Percentiles rank a stretch among this genome's conserved stretches.
phyloP scores from a whole-genome alignment of 2,329 filamentous ascomycete species.

The Trichoderma sp. region DNA sequence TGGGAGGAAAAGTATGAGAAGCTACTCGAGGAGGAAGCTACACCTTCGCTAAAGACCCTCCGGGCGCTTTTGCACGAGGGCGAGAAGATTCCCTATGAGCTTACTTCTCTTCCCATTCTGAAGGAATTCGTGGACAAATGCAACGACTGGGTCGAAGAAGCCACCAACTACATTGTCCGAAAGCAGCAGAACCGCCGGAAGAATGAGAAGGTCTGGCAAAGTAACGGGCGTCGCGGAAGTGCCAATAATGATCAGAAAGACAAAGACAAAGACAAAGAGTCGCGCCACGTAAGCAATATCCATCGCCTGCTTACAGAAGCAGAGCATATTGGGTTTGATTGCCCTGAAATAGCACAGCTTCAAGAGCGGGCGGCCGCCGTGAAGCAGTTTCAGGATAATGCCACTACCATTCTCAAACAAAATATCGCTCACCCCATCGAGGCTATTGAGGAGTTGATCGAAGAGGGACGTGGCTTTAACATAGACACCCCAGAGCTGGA shows the following conservation, averaged over 20 bases:
- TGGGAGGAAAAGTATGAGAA: slow-evolving; percentile 92
- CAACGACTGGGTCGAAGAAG: slow-evolving; percentile 97
- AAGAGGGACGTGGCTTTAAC: slow-evolving; percentile 84
- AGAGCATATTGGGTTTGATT: slow-evolving; percentile 87
- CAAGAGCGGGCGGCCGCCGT: slow-evolving; percentile 84
- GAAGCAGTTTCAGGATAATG: slow-evolving; percentile 77
- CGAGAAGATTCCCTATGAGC: slow-evolving; percentile 89
- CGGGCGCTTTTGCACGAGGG: slow-evolving; percentile 85
- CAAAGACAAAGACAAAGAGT: slow-evolving; percentile 60
- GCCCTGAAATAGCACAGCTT: slow-evolving; percentile 81
- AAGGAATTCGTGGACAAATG: slow-evolving; percentile 91
- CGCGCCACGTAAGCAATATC: slow-evolving; percentile 86
- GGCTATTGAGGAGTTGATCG: slow-evolving; percentile 86
- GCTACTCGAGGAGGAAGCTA: slow-evolving; percentile 77
- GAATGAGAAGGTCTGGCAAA: slow-evolving; percentile 84
- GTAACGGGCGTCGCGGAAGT: slow-evolving; percentile 62
- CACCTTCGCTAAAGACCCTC: slow-evolving; percentile 81
- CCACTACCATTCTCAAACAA: slow-evolving; percentile 67
- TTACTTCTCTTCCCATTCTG: slow-evolving; percentile 77
- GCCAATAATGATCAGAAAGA: slow-evolving; percentile 49
- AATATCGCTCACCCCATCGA: slow-evolving; percentile 61
- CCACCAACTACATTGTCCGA: slow-evolving; percentile 90
- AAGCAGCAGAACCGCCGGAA: slow-evolving; percentile 98
- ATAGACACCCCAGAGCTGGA: slow-evolving; percentile 90
- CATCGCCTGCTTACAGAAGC: slow-evolving; percentile 79